Base-by-base conservation (phyloP, 2,329 filamentous ascomycete species). In the Neofusicoccum ribis region DNA sequence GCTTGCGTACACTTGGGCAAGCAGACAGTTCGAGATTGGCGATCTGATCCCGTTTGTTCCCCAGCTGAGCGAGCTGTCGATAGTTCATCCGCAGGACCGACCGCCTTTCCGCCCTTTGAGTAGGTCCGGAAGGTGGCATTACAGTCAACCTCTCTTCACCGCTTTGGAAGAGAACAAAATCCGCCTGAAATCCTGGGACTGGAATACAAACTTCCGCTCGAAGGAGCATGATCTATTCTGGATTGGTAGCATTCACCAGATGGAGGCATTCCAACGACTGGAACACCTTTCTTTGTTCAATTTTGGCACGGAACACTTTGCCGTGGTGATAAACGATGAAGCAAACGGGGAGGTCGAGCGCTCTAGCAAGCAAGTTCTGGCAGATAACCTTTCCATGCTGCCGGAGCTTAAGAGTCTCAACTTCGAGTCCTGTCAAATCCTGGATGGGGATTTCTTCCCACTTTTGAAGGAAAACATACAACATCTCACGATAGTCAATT, bases 401-500 rank as follows among this genome's bases (percentile, higher is more conserved):
- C 85, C 88, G 0, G 77, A 84, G 1, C 81, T 98, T 6, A 84
- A 84, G 63, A 85, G 88, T 63, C 79, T 97, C 11, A 82, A 88
- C 1, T 88, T 97, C 69, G 88, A 93, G 72, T 89, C 89, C 7
- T 96, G 89, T 49, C 89, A 88, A 2, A 82, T 91, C 39, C 84
- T 92, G 65, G 90, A 90, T 71, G 84, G 87, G 7, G 81, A 82
- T 8, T 82, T 96, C 17, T 80, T 97, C n/a, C 82, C 85, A 1
- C 80, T 86, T 3, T 79, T 97, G 6, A 92, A 93, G 0, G 82
- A 79, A 11, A 84, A 81, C 3, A 81, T 98, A 20, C 79, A 84
- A 51, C 85, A 86, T 51, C 82, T 98, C 3, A 89, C 89, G 68
- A 81, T 97, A 15, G 86, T 88, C 69, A 94, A 95, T 70, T 97